These are phyloP conservation scores for Cyanidium caldarium DNA, from an alignment of 23 red algal genomes.

Conservation along the genomic window DNA sequence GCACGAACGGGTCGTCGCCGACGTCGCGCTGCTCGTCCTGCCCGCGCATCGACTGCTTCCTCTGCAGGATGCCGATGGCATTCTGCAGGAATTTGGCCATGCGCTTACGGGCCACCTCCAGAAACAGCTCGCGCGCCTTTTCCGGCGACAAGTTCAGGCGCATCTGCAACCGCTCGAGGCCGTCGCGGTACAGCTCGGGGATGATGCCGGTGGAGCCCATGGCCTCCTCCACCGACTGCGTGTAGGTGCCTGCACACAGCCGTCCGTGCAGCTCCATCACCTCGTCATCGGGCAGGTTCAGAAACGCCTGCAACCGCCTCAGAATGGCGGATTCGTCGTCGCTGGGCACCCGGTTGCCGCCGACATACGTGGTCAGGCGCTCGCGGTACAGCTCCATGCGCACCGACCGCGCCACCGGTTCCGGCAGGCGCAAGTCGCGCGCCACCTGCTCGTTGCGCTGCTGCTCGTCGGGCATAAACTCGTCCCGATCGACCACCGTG, in stretches of 20 bases:
- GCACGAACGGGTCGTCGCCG: conserved; percentile 93
- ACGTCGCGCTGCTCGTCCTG: conserved; percentile 78
- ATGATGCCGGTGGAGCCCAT: conserved; percentile 98
- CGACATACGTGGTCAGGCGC: conserved; percentile 22
- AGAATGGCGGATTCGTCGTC: conserved; percentile 59
- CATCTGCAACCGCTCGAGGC: conserved; percentile 48
- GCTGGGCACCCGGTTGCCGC: conserved; percentile 67
- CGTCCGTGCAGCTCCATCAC: conserved; percentile 43
- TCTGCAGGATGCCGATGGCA: conserved; percentile 60
- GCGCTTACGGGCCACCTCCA: conserved; percentile 48
- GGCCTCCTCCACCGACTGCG: conserved; percentile 69
- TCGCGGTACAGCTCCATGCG: conserved; percentile 47
- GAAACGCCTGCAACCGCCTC: conserved; percentile 29
- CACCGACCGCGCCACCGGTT: conserved; percentile 40
- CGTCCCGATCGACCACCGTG: conserved; percentile 9
- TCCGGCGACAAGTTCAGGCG: conserved; percentile 45
- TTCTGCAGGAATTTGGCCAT: conserved; percentile 58
- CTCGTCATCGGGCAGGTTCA: conserved; percentile 48
- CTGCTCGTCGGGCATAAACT: conserved; percentile 20
- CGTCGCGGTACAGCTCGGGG: conserved; percentile 62
- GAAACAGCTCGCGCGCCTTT: conserved; percentile 44
- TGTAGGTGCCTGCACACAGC: conserved; percentile 50
- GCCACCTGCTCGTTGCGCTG: conserved; percentile 29
- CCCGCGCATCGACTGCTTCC: conserved; percentile 49
- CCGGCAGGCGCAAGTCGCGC: conserved; percentile 38